phyloP scores from a whole-genome alignment of 345 rosid species.

The Kernera saxatilis region DNA sequence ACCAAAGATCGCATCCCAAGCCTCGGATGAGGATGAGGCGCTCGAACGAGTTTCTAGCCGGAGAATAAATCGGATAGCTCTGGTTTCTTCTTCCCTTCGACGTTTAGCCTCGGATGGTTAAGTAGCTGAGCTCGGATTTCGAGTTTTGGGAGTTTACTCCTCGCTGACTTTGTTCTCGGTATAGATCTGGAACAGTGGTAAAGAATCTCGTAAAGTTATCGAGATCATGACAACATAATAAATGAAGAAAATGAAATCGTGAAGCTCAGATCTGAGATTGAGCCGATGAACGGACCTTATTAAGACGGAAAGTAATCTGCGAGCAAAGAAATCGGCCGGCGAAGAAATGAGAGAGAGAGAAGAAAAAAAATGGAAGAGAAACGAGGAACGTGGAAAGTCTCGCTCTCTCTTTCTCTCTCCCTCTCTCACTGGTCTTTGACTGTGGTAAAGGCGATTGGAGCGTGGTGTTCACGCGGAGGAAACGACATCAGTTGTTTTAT shows the following conservation, averaged over 20 bases:
- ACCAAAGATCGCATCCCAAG: constrained; percentile 90
- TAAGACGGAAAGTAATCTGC: constrained; percentile 13
- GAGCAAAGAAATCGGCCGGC: neutral
- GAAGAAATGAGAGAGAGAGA: neutral
- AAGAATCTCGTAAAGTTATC: neutral
- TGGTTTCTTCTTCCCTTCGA: constrained; percentile 90
- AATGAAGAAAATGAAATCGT: neutral
- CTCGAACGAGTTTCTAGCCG: constrained; percentile 78
- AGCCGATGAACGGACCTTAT: constrained; percentile 18
- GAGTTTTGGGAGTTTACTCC: constrained; percentile 79
- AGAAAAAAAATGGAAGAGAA: constrained; percentile 24
- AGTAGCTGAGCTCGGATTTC: constrained; percentile 66
- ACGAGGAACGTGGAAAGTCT: constrained; percentile 21
- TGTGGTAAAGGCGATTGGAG: constrained; percentile 18
- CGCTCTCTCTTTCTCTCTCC: constrained; percentile 13
- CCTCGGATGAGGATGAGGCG: constrained; percentile 97
- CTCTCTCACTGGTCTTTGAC: no score
- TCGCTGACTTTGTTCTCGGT: constrained; percentile 14
- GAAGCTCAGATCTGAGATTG: neutral
- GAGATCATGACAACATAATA: neutral
- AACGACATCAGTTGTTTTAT: no score
- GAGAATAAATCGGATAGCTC: no score
- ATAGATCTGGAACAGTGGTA: neutral
- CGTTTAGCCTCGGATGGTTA: constrained; percentile 72
- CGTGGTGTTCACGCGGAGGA: neutral